phyloP scores from a whole-genome alignment of 768 basidiomycete species.

The Hericium alpestre region DNA sequence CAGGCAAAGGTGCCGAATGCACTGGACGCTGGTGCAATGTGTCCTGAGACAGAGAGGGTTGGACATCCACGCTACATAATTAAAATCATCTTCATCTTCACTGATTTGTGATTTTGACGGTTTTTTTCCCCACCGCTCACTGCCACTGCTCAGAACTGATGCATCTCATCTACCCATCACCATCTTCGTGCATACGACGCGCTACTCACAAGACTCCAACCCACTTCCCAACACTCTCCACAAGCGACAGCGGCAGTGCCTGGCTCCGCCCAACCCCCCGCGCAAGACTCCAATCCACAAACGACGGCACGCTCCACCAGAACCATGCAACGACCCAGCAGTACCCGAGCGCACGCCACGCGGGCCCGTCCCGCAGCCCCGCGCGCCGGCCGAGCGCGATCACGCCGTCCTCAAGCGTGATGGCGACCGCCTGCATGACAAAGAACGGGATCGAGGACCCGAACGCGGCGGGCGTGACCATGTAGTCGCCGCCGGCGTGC shows the following conservation, averaged over 20 bases:
- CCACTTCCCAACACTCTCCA: not conserved
- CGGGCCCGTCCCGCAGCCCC: not conserved
- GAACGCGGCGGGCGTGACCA: constrained; percentile 12
- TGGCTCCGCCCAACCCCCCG: not conserved
- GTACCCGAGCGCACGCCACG: not conserved
- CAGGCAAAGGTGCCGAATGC: too few relatives aligned
- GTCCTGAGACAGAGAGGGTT: too few relatives aligned
- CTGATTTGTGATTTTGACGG: too few relatives aligned
- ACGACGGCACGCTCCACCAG: not conserved
- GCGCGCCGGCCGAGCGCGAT: constrained; percentile 11
- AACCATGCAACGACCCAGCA: not conserved
- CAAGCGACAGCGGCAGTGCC: not conserved
- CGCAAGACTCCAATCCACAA: not conserved
- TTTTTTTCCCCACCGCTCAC: too few relatives aligned
- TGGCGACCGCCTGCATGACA: constrained; percentile 23
- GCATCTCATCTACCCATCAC: too few relatives aligned
- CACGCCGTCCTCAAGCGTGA: constrained; percentile 25
- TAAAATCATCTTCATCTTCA: too few relatives aligned
- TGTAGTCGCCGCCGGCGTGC: constrained; percentile 25
- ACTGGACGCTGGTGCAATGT: too few relatives aligned
- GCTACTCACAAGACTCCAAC: not conserved
- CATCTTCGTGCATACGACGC: too few relatives aligned
- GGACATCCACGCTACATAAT: too few relatives aligned
- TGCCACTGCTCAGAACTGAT: too few relatives aligned
- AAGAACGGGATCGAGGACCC: constrained; percentile 18